Base-by-base conservation (phyloP, 805 yeast species). In the Cyberlindnera japonica region DNA sequence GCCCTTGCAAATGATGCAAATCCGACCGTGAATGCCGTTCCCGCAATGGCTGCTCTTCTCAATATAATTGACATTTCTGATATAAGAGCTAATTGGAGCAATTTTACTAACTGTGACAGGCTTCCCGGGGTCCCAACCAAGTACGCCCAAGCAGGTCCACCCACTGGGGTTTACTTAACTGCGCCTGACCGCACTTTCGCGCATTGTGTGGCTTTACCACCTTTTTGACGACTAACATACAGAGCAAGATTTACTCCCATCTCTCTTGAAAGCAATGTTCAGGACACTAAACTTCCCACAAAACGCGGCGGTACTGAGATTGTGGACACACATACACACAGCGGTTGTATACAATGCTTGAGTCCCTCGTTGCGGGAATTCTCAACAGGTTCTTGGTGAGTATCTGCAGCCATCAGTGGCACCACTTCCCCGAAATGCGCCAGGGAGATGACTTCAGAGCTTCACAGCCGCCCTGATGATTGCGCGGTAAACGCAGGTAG, bases 331-430 rank as follows among this genome's bases (percentile, higher is more conserved):
- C n/a, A 6, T 10, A 10, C 26, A 21, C 18, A 32, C 5, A 9
- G 17, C 5, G 6, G 4, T 9, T 23, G 12, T 7, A 10, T 10
- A 13, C 20, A 25, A 80, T 80, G 87, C 72, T 80, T 53, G 87
- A 80, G 56, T 77, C 83, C 3, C 60, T 81, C 17, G 85, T 77
- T 12, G 85, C 87, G 13, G 72, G 73, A 31, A 66, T 81, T 28
- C 67, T 81, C 44, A 81, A 81, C 57, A 58, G 83, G 48, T 71
- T 80, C 43, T 59, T 81, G 47, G 64, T 59, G 38, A 20, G 63
- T 56, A 10, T 21, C 17, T n/a, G 13, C 17, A 22, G 17, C 17
- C 11, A 18, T n/a, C 17, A 7, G 26, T 13, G 20, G 25, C 24
- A 12, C 11, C 6, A 5, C 6, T 16, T 19, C 6, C 26, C 12